These are phyloP conservation scores for Penicillium nucicola DNA, from an alignment of 495 filamentous ascomycete genomes.

Conservation along the genomic window DNA sequence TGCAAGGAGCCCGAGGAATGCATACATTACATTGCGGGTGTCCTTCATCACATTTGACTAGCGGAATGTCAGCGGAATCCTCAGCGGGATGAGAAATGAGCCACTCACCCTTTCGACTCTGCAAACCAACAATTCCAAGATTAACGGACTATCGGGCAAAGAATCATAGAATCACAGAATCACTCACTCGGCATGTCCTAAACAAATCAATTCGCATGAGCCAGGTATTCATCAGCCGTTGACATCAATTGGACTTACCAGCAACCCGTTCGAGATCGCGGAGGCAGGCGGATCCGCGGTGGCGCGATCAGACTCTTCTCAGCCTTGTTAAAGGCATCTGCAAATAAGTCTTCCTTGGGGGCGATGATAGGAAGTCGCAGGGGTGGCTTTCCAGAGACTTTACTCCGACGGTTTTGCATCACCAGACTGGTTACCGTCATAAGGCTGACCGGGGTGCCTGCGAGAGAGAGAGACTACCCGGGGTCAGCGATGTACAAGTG, in stretches of 20 bases:
- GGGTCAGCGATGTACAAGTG: background rate
- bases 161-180: no score
- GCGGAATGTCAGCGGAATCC: constrained; percentile 14
- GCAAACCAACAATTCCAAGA: constrained; percentile 7
- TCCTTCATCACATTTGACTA: constrained; percentile 53
- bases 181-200: constrained; percentile 52
- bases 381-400: constrained; percentile 34
- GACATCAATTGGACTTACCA: constrained; percentile 40
- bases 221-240: no score
- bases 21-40: constrained; percentile 52
- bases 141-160: constrained; percentile 18
- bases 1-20: constrained; percentile 10
- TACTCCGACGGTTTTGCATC: constrained; percentile 35
- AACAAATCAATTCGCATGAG: constrained; percentile 2
- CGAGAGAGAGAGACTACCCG: background rate
- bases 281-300: constrained; percentile 48
- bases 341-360: constrained; percentile 41
- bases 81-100: background rate
- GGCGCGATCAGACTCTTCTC: constrained; percentile 31
- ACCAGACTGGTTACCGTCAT: constrained; percentile 39
- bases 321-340: constrained; percentile 12
- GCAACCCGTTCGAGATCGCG: constrained; percentile 51
- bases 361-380: constrained; percentile 46
- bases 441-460: constrained; percentile 17
- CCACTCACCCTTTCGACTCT: constrained; percentile 51